Evolutionary conservation across 2,329 filamentous ascomycete genomes (phyloP), one percentile per base, ranked within the genome.

Genomic region (Acephala macrosclerotiorum): DNA sequence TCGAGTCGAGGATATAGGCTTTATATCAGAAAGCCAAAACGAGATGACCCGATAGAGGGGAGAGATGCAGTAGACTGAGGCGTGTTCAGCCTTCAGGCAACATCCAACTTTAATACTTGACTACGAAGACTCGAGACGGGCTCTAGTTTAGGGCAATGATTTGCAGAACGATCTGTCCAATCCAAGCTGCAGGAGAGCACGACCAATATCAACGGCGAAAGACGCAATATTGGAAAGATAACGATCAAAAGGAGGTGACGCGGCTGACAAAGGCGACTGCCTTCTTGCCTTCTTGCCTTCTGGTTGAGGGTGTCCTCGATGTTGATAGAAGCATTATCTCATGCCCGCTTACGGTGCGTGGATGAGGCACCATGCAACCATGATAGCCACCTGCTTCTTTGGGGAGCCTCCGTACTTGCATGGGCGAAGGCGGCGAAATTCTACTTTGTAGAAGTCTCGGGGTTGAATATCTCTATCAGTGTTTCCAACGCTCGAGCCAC

Each of bases 1-100:
- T 29, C 18, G 14, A 22, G 5, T 29, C 11, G 3, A 3, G 49
- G 20, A 22, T n/a, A 33, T 29, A 18, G 49, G 3, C 8, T 7
- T 53, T 53, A 53, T 53, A 53, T 18, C 29, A 22, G 2, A 49
- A n/a, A 49, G 4, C 11, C 9, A 12, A 25, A 18, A 14, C 18
- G 38, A 49, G 45, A 49, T 18, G 45, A 49, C 49, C 8, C 22
- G 9, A 18, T 12, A 53, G 49, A 29, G 25, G 2, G 22, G 49
- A 29, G 45, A 49, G 45, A 42, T 14, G 18, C 38, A 38, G 45
- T 8, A 49, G 20, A 49, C 3, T 11, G n/a, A 11, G n/a, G 49
- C 49, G 49, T 22, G 49, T 53, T 53, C 49, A 33, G 25, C 22
- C n/a, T 22, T 49, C 49, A 53, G 49, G 49, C 49, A 53, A 8